Evolutionary conservation across 176 grass and related monocot species (phyloP).

Genomic region (Carex scoparia): DNA sequence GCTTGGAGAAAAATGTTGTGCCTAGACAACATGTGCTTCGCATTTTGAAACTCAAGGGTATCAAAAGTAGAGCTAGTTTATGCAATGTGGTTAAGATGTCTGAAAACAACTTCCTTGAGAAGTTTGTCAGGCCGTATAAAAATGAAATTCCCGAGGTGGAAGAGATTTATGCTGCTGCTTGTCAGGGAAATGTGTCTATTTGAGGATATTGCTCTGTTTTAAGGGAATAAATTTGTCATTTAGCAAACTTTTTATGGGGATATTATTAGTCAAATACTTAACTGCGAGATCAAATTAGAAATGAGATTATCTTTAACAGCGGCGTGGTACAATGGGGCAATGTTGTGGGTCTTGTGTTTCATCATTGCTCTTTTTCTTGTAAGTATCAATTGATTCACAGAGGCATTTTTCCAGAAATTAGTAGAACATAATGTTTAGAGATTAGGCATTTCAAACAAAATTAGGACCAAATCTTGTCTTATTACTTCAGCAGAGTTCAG

Average conservation of each 20-base stretch:
- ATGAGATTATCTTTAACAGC: too few species aligned
- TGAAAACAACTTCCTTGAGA: neutral
- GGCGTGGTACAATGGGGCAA: too few species aligned
- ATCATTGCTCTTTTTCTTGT: neutral
- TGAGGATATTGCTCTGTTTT: neutral
- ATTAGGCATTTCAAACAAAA: neutral
- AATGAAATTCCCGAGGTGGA: neutral
- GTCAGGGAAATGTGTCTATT: neutral
- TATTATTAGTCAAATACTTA: too few species aligned
- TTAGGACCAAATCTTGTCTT: too few species aligned
- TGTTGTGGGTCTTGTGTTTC: too few species aligned
- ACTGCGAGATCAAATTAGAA: too few species aligned
- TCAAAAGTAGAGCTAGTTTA: neutral
- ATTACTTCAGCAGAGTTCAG: neutral
- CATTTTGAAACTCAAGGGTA: neutral
- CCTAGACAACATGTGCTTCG: conserved; percentile 8
- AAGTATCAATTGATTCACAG: neutral
- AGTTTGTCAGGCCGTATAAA: neutral
- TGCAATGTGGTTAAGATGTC: neutral
- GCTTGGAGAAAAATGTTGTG: neutral
- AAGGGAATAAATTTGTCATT: too few species aligned
- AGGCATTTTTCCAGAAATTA: neutral
- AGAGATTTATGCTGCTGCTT: neutral
- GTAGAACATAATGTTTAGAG: neutral
- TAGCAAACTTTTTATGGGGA: too few species aligned